Evolutionary conservation across 2,329 filamentous ascomycete species (phyloP), one percentile per base, ranked within the genome.

Genomic region (Diaporthe destruens): DNA sequence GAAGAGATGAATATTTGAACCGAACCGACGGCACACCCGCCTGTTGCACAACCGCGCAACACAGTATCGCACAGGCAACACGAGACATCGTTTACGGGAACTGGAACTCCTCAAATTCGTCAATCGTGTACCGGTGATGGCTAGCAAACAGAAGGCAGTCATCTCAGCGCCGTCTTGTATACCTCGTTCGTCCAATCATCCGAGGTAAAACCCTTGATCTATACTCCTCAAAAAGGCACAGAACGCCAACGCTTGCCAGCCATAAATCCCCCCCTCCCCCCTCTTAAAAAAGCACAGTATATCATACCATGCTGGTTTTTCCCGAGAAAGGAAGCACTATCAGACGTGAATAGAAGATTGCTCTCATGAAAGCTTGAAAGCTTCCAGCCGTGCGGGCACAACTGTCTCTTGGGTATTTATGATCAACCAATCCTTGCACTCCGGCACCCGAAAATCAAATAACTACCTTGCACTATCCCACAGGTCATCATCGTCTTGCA

Each of bases 181-280:
- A 49, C 53, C 47, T 34, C 25, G 32, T 25, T 29, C 29, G 23
- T 29, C 18, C 29, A 51, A 36, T 7, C n/a, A 66, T 51, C 42
- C 42, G 9, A 18, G 14, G 3, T 39, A 4, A 42, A 14, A 14
- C 29, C 32, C 44, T 7, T 23, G 1, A 36, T 66, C 32, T 66
- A 53, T 36, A 47, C 44, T 20, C 47, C 25, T 11, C 23, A 16
- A 44, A 66, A 34, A 53, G 14, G 47, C 20, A 53, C 29, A 66
- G 6, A 53, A 66, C 61, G 61, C 61, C 61, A 66, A 66, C 61
- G 61, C 61, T 53, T 66, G 47, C 61, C 61, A 66, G 32, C 61
- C 47, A 29, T 29, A 29, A 7, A 29, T 36, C 18, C n/a, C 4
- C 47, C 61, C n/a, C 6, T 29, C 5, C 29, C 29, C 29, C 29